These are phyloP conservation scores for Macrophomina tecta DNA, from an alignment of 2,329 filamentous ascomycete genomes.

Conservation along the genomic window DNA sequence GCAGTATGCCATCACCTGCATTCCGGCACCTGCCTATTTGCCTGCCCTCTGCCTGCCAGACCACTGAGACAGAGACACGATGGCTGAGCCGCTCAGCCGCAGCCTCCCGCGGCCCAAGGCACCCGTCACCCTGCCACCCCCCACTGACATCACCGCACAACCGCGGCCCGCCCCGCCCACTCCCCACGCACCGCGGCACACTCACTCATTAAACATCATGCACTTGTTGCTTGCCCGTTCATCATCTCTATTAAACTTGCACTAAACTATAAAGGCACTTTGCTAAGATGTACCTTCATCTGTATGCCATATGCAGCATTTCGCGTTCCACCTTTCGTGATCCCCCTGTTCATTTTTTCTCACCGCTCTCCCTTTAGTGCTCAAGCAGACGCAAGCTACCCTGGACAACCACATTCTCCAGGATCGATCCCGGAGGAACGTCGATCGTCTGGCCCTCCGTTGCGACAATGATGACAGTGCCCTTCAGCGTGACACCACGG, in stretches of 20 bases:
- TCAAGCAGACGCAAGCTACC: slow-evolving; percentile 82
- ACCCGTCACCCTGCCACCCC: slow-evolving; percentile 9
- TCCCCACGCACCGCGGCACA: slow-evolving; percentile 5
- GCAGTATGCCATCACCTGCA: slow-evolving; percentile 15
- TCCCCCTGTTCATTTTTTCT: neutral
- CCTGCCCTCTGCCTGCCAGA: slow-evolving; percentile 17
- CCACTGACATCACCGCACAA: slow-evolving; percentile 23
- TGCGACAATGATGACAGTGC: slow-evolving; percentile 97
- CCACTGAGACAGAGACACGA: slow-evolving; percentile 24
- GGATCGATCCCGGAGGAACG: slow-evolving; percentile 91
- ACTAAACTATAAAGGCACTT: slow-evolving; percentile 15
- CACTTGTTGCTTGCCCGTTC: neutral
- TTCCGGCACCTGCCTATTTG: slow-evolving; percentile 24
- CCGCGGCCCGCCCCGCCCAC: slow-evolving; percentile 18
- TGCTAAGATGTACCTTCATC: slow-evolving; percentile 11
- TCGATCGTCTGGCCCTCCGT: slow-evolving; percentile 98
- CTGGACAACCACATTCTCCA: slow-evolving; percentile 99
- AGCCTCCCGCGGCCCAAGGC: slow-evolving; percentile 16
- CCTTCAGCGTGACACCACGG: slow-evolving; percentile 94
- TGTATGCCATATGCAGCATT: slow-evolving; percentile 23
- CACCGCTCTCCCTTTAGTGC: slow-evolving; percentile 52
- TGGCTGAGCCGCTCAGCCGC: slow-evolving; percentile 25
- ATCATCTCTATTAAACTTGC: slow-evolving; percentile 25
- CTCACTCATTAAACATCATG: neutral
- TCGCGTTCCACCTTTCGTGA: slow-evolving; percentile 11